Percentiles rank a stretch among this genome's conserved stretches.
These are phyloP conservation scores for Penicillium sp. DNA, from an alignment of 2,329 filamentous ascomycete genomes.

Conservation along the genomic window DNA sequence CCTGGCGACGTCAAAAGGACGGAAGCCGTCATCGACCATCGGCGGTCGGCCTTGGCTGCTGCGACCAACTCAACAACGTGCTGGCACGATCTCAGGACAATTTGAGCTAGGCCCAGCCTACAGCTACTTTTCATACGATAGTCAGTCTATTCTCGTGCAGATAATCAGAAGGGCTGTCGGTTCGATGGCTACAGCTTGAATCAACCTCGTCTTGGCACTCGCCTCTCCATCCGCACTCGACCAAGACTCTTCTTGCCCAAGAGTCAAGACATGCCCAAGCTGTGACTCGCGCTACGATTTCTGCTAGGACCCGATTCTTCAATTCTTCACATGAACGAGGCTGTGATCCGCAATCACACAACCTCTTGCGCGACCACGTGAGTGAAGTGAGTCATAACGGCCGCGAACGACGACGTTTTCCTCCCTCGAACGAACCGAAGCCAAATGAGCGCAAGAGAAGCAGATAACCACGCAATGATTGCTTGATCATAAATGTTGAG, in stretches of 20 bases:
- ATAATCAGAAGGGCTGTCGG: background rate
- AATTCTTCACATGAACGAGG: background rate
- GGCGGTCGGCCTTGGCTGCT: background rate
- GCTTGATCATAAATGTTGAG: constrained; percentile 10
- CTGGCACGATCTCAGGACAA: no score
- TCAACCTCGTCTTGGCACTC: background rate
- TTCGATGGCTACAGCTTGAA: background rate
- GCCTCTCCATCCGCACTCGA: background rate
- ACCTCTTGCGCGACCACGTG: background rate
- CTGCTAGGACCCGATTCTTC: background rate
- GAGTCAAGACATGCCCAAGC: background rate
- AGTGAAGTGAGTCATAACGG: constrained; percentile 1
- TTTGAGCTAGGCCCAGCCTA: background rate
- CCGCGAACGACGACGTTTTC: background rate
- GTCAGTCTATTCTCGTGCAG: background rate
- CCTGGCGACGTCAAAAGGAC: background rate
- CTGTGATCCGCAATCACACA: background rate
- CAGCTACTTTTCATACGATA: background rate
- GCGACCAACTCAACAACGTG: background rate
- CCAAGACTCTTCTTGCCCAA: background rate
- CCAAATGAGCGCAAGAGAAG: background rate
- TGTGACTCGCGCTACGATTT: background rate
- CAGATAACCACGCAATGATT: background rate
- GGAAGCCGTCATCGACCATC: background rate
- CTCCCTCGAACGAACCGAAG: background rate